A percentile compares a stretch with the other conserved stretches of the same genome.
Evolutionary conservation across 176 grass and related monocot genomes (phyloP).

Genomic region (Aegilops speltoides): DNA sequence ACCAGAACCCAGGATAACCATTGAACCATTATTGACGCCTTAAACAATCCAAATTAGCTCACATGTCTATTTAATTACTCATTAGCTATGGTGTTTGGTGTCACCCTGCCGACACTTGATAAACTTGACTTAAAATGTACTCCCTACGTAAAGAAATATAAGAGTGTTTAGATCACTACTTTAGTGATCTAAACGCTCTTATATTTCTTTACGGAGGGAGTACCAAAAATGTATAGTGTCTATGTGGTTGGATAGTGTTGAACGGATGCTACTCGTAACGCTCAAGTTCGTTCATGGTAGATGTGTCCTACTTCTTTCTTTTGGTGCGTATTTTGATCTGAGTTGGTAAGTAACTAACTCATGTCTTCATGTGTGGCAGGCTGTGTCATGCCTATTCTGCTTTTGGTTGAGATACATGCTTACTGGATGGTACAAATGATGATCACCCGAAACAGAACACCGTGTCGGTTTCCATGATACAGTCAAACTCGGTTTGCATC

Average conservation of each 20-base stretch:
- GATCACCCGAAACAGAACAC: conserved; percentile 11
- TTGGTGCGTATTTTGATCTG: neutral
- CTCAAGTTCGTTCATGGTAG: neutral
- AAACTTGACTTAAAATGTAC: neutral
- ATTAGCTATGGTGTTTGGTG: neutral
- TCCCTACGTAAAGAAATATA: too few species aligned
- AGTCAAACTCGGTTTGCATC: neutral
- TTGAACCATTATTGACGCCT: neutral
- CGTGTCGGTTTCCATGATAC: neutral
- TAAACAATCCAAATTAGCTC: neutral
- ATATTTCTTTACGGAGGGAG: too few species aligned
- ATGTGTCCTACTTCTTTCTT: neutral
- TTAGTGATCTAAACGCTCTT: too few species aligned
- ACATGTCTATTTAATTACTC: neutral
- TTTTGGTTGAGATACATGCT: conserved; percentile 86
- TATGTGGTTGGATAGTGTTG: neutral
- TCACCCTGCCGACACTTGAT: neutral
- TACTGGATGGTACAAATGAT: conserved; percentile 99
- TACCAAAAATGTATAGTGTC: neutral
- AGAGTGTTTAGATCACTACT: too few species aligned
- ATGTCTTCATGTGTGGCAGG: conserved; percentile 53
- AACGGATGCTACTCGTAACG: neutral
- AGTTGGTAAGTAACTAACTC: neutral
- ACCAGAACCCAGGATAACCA: neutral
- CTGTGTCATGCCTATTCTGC: conserved; percentile 80